A percentile compares a stretch with the other conserved stretches of the same genome.
Conservation (phyloP, 495 filamentous ascomycete species). For the Penicillium simplicissimum region DNA sequence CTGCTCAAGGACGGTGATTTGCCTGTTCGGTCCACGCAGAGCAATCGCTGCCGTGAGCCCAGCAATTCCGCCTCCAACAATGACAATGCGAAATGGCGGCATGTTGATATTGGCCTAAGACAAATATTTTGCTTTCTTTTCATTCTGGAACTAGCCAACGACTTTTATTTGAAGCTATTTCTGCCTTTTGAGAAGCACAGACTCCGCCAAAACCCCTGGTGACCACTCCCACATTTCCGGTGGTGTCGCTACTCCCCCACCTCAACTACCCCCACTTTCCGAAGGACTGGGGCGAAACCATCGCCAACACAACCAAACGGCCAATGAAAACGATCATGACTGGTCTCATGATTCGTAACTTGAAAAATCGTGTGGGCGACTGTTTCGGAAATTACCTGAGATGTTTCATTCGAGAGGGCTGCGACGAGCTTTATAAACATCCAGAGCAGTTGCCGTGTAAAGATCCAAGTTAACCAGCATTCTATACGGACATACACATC, state of each 20-base stretch:
- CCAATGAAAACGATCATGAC: not conserved
- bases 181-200: constrained; percentile 6
- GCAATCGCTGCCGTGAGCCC: constrained; percentile 29
- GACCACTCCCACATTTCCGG: constrained; percentile 1
- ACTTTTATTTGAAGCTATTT: not conserved
- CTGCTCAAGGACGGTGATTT: constrained; percentile 31
- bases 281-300: not conserved
- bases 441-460: not conserved
- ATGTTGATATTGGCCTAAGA: not conserved
- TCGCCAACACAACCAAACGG: not conserved
- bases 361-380: not conserved
- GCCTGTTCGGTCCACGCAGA: constrained; percentile 25
- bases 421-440: not conserved
- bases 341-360: not conserved
- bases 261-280: constrained; percentile 17
- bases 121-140: not conserved
- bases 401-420: not conserved
- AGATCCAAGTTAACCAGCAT: not conserved
- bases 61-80: constrained; percentile 24
- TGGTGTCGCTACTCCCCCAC: constrained; percentile 6
- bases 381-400: not conserved
- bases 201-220: not conserved
- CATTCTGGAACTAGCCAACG: not conserved
- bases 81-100: constrained; percentile 19
- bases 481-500: not conserved